Conservation (phyloP, 208 protist species). For the Trypanosomatidae sp. region DNA sequence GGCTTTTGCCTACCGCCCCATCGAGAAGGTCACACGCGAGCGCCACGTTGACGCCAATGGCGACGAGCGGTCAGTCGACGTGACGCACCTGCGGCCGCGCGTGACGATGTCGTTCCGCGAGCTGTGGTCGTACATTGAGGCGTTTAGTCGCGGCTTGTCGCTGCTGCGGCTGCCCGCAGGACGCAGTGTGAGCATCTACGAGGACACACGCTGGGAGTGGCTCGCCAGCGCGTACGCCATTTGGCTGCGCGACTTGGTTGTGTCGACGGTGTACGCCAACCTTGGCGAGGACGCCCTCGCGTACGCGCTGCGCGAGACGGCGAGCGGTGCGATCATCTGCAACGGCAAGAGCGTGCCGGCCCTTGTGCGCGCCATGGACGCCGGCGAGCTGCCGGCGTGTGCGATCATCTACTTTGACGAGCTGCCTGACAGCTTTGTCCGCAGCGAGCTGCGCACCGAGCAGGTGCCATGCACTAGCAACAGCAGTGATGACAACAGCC, state of each 20-base stretch:
- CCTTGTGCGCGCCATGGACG: constrained; percentile 22
- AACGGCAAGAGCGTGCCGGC: constrained; percentile 39
- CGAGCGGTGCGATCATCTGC: constrained; percentile 45
- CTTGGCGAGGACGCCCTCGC: constrained; percentile 59
- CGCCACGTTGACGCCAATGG: constrained; percentile 5
- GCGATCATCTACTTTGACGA: constrained; percentile 43
- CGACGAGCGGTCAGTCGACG: constrained; percentile 8
- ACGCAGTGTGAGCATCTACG: constrained; percentile 52
- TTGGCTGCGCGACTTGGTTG: constrained; percentile 44
- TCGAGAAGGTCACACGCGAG: constrained; percentile 10
- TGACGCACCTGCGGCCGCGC: constrained; percentile 29
- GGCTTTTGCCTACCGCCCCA: constrained; percentile 22
- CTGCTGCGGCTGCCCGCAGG: constrained; percentile 20
- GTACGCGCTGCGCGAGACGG: constrained; percentile 51
- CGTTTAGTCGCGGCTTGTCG: constrained; percentile 35
- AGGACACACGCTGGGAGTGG: constrained; percentile 79
- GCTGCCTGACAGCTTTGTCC: constrained; percentile 10
- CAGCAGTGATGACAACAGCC: no score
- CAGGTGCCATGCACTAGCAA: no score
- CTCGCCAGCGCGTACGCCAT: constrained; percentile 56
- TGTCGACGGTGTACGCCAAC: constrained; percentile 74
- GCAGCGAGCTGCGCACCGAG: background rate
- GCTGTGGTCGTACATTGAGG: constrained; percentile 17
- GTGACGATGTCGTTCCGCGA: constrained; percentile 15
- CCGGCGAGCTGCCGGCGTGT: constrained; percentile 20